phyloP scores from a whole-genome alignment of 1,139 yeast genomes.

The Groenewaldozyma sp. region DNA sequence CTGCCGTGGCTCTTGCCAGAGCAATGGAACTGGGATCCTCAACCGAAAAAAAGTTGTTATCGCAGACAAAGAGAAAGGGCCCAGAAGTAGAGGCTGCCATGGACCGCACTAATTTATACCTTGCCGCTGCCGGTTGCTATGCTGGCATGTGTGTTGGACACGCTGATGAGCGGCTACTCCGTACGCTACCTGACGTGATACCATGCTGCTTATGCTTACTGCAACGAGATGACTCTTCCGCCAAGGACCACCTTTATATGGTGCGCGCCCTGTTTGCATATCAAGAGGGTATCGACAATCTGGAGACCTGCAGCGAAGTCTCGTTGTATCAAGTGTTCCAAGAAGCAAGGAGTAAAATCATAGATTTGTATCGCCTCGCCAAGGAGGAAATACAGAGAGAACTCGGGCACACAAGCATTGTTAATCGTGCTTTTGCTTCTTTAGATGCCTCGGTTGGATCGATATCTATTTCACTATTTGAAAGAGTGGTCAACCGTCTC shows the following conservation, averaged over 20 bases:
- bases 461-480: neutral
- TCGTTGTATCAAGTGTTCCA: neutral
- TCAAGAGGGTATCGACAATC: slow-evolving; percentile 68
- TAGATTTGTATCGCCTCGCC: neutral
- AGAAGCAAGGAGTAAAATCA: neutral
- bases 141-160: slow-evolving; percentile 3
- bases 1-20: neutral
- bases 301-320: slow-evolving; percentile 34
- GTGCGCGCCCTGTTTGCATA: slow-evolving; percentile 1
- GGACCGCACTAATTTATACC: neutral
- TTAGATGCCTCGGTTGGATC: neutral
- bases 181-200: slow-evolving; percentile 1
- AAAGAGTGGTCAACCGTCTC: neutral
- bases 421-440: neutral
- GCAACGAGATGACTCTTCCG: neutral
- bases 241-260: neutral
- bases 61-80: neutral
- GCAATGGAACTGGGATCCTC: slow-evolving; percentile 1
- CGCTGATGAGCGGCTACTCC: slow-evolving; percentile 1
- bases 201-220: neutral
- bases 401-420: too few species aligned
- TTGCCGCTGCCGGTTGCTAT: slow-evolving; percentile 1
- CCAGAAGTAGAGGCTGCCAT: neutral
- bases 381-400: neutral
- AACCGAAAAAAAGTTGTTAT: neutral